phyloP scores from a whole-genome alignment of 148 eudicot genomes.

The Gaultheria prostrata region DNA sequence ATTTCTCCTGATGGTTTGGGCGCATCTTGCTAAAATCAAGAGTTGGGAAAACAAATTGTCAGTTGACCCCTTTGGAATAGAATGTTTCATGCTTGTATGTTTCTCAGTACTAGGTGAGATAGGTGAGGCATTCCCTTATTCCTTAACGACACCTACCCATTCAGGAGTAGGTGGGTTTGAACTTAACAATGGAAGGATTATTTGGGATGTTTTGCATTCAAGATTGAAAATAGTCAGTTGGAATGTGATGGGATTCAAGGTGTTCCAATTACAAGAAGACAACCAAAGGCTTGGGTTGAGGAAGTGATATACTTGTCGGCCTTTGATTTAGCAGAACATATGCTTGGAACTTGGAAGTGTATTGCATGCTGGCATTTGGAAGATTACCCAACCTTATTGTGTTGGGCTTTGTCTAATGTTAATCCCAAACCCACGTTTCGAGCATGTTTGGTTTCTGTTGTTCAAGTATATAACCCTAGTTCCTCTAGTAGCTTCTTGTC shows the following conservation, averaged over 20 bases:
- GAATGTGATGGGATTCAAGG: background rate
- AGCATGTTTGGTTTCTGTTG: background rate
- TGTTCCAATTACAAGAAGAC: no score
- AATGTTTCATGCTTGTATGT: background rate
- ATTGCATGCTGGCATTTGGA: background rate
- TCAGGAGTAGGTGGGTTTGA: background rate
- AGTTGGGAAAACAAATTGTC: background rate
- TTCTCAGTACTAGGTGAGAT: background rate
- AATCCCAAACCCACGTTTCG: background rate
- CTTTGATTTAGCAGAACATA: background rate
- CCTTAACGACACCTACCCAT: background rate
- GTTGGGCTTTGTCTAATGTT: background rate
- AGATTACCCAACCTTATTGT: background rate
- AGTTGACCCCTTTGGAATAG: background rate
- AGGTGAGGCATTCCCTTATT: background rate
- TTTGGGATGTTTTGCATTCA: background rate
- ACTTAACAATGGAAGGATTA: background rate
- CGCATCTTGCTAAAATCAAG: background rate
- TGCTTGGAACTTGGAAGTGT: slow-evolving; percentile 3
- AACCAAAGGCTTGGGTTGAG: background rate
- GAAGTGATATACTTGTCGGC: background rate
- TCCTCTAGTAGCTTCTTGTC: background rate
- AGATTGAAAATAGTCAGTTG: background rate
- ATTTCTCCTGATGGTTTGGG: background rate
- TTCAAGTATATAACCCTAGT: background rate